A percentile compares a stretch with the other conserved stretches of the same genome.
phyloP scores from a whole-genome alignment of 2,329 filamentous ascomycete genomes.

The Fusarium irregulare region DNA sequence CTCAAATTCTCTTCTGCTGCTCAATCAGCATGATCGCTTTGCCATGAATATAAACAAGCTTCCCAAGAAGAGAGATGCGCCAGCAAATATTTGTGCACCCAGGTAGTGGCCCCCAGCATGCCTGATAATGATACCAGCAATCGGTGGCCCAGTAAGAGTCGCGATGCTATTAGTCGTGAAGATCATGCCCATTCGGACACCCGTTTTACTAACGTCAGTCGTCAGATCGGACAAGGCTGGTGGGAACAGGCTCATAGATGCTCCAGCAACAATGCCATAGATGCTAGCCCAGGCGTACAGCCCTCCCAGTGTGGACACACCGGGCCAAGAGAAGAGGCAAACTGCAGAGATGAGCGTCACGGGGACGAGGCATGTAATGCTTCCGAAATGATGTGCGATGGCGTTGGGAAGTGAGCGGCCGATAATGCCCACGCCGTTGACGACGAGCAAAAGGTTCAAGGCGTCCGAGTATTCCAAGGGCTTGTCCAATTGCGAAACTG shows the following conservation, averaged over 20 bases:
- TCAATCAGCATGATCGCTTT: not conserved
- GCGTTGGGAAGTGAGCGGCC: slow-evolving; percentile 9
- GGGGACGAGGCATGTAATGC: slow-evolving; percentile 63
- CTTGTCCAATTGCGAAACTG: slow-evolving; percentile 1
- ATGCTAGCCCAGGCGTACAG: slow-evolving; percentile 50
- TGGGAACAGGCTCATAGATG: slow-evolving; percentile 63
- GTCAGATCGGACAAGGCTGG: slow-evolving; percentile 59
- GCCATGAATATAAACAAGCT: not conserved
- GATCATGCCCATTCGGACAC: slow-evolving; percentile 53
- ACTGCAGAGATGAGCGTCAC: slow-evolving; percentile 39
- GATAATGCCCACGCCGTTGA: slow-evolving; percentile 4
- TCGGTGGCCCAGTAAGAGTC: slow-evolving; percentile 46
- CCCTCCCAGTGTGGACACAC: slow-evolving; percentile 38
- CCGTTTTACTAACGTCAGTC: slow-evolving; percentile 48
- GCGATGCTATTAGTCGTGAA: slow-evolving; percentile 48
- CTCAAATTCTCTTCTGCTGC: not conserved
- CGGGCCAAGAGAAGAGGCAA: slow-evolving; percentile 48
- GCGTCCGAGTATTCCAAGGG: not conserved
- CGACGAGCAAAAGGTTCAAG: not conserved
- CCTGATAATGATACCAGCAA: slow-evolving; percentile 43
- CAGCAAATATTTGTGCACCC: slow-evolving; percentile 44
- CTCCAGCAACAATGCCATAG: slow-evolving; percentile 64
- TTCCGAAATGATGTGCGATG: slow-evolving; percentile 54
- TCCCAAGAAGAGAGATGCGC: slow-evolving; percentile 38
- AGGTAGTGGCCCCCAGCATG: slow-evolving; percentile 30